Evolutionary conservation across 129 eudicot genomes (phyloP), one percentile per base, ranked within the genome.

Genomic region (Kitagawia praeruptora): DNA sequence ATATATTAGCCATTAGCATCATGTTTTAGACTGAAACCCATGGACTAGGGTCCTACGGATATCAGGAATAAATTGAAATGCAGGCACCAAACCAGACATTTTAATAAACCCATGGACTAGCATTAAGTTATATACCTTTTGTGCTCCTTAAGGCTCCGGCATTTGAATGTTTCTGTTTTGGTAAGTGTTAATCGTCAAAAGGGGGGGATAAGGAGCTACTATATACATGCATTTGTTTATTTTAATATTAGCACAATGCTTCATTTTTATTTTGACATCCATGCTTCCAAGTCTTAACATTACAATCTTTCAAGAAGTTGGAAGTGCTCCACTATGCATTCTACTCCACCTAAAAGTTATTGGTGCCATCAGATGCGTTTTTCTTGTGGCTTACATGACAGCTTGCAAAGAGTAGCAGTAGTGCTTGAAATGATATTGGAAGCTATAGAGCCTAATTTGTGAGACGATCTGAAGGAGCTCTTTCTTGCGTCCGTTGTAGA

Each of bases 401-500:
- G 90, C 66, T 83, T 86, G 83, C 67, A 78, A 69, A 77, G 72
- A 84, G 84, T 87, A 82, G 93, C 98, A 27, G 76, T 89, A 70
- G 53, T 34, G 27, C 78, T 90, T 76, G 75, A 88, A 81, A 91
- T 93, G 93, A 79, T 90, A 51, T 31, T 31, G 34, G 84, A 81
- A 81, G 83, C 75, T 9, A 90, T 88, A 63, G 53, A 31, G 75
- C 89, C 92, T 49, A 78, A 91, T 70, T 21, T 56, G 8, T 23
- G 91, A 85, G 79, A 89, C 94, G 74, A 89, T 93, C 3, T 81
- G 83, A 80, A 91, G 83, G 83, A 84, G 90, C 77, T 87, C 70
- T 83, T 93, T 85, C 97, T 91, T 63, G 96, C 98, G 10, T 89
- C 84, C 4, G 56, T 70, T 5, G 85, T 86, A 70, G 93, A 89